phyloP scores from a whole-genome alignment of 2,329 filamentous ascomycete species.

The Ilyonectria mors-panacis region DNA sequence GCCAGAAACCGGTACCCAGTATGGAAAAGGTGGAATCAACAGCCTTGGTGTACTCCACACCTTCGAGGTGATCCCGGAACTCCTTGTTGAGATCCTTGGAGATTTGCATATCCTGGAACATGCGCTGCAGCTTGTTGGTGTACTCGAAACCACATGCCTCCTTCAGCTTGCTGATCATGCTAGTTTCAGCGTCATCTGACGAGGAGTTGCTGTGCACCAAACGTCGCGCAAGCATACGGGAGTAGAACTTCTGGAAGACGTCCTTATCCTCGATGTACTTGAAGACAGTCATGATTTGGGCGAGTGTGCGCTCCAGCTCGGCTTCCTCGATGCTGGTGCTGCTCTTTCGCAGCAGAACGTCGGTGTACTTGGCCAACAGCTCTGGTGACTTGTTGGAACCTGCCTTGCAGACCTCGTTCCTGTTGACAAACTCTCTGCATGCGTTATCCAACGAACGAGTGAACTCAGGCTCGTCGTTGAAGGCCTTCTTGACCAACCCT shows the following conservation, averaged over 20 bases:
- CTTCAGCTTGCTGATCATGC: slow-evolving; percentile 99
- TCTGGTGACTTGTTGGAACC: slow-evolving; percentile 96
- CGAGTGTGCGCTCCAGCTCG: slow-evolving; percentile 89
- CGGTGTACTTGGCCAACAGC: slow-evolving; percentile 94
- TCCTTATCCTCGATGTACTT: slow-evolving; percentile 99
- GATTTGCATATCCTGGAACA: slow-evolving; percentile 99
- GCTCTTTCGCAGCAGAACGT: slow-evolving; percentile 92
- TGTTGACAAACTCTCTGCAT: slow-evolving; percentile 97
- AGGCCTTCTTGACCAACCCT: slow-evolving; percentile 90
- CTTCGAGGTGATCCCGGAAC: slow-evolving; percentile 83
- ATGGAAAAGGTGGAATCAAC: slow-evolving; percentile 92
- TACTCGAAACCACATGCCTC: slow-evolving; percentile 99
- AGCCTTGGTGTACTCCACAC: slow-evolving; percentile 72
- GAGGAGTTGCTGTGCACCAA: slow-evolving; percentile 96
- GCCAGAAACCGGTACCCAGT: slow-evolving; percentile 97
- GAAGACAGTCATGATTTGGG: slow-evolving; percentile 99
- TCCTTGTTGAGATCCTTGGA: slow-evolving; percentile 95
- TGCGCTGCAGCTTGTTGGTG: slow-evolving; percentile 98
- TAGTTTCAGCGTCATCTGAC: slow-evolving; percentile 96
- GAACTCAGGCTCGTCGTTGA: slow-evolving; percentile 96
- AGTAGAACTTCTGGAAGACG: slow-evolving; percentile 99
- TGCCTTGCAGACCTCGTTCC: slow-evolving; percentile 95
- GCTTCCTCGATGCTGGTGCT: slow-evolving; percentile 93
- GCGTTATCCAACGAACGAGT: slow-evolving; percentile 96
- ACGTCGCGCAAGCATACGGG: slow-evolving; percentile 94